phyloP scores from a whole-genome alignment of 345 rosid genomes.

The Linum trigynum region DNA sequence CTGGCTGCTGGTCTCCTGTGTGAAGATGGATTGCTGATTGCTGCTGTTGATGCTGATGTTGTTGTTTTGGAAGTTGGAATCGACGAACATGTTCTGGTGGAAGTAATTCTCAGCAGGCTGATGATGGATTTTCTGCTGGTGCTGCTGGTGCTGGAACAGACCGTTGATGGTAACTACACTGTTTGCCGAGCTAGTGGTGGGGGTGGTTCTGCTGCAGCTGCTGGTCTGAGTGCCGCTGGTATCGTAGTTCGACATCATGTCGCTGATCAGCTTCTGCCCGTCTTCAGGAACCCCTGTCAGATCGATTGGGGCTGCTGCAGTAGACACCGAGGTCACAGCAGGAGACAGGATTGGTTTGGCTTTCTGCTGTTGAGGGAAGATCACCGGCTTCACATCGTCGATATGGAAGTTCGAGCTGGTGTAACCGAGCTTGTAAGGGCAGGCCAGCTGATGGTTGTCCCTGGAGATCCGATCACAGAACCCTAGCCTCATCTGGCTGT shows the following conservation, averaged over 20 bases:
- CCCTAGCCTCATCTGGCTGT: constrained; percentile 47
- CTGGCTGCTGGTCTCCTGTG: constrained; percentile 28
- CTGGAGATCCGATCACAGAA: constrained; percentile 57
- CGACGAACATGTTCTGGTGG: constrained; percentile 42
- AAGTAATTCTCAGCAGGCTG: constrained; percentile 42
- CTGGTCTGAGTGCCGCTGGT: constrained; percentile 43
- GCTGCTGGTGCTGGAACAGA: constrained; percentile 17
- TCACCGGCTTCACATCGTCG: constrained; percentile 72
- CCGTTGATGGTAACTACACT: constrained; percentile 22
- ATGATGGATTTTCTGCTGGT: constrained; percentile 34
- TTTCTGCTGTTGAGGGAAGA: constrained; percentile 48
- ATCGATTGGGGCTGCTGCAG: constrained; percentile 28
- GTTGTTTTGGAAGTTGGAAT: constrained; percentile 30
- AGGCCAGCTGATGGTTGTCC: constrained; percentile 71
- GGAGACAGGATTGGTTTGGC: constrained; percentile 15
- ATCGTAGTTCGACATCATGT: constrained; percentile 79
- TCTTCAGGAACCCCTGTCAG: constrained; percentile 87
- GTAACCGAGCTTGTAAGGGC: constrained; percentile 34
- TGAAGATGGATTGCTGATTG: constrained; percentile 29
- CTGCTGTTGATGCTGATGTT: constrained; percentile 6
- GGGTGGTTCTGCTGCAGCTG: constrained; percentile 13
- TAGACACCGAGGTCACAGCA: constrained; percentile 25
- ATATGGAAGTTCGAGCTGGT: constrained; percentile 38
- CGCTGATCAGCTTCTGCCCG: constrained; percentile 77
- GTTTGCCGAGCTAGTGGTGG: constrained; percentile 5